A percentile compares a stretch with the other conserved stretches of the same genome.
Conservation (phyloP, 306 rosid genomes). For the Casuarina equisetifolia region DNA sequence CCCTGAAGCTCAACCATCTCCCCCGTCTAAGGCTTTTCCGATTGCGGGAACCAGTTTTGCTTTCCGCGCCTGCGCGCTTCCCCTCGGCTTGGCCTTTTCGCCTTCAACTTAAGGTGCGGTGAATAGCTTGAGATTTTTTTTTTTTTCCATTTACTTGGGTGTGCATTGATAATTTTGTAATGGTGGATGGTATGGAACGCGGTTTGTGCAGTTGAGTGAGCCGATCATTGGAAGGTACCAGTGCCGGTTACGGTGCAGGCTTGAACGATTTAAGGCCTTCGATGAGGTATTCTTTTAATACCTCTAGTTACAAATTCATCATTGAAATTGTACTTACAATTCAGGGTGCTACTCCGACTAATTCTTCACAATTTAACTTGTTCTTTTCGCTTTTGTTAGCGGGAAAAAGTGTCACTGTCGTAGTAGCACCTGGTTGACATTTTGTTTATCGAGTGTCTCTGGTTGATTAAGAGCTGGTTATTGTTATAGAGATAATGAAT, state of each 20-base stretch:
- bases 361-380: too few species aligned
- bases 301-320: slow-evolving; percentile 5
- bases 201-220: slow-evolving; percentile 43
- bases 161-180: too few species aligned
- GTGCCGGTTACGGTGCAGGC: slow-evolving; percentile 23
- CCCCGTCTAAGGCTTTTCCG: slow-evolving; percentile 17
- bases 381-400: too few species aligned
- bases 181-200: too few species aligned
- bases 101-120: slow-evolving; percentile 15
- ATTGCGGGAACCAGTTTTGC: slow-evolving; percentile 30
- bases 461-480: neutral
- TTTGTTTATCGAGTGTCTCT: too few species aligned
- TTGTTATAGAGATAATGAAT: neutral
- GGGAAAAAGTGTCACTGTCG: too few species aligned
- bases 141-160: neutral
- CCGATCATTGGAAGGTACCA: slow-evolving; percentile 25
- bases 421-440: too few species aligned
- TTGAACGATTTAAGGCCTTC: slow-evolving; percentile 41
- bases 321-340: neutral
- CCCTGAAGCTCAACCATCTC: slow-evolving; percentile 32
- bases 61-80: neutral
- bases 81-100: slow-evolving; percentile 14
- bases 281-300: slow-evolving; percentile 46
- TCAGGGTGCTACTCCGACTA: too few species aligned
- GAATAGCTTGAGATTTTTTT: neutral